These are phyloP conservation scores for Colletotrichum abscissum DNA, from an alignment of 2,329 filamentous ascomycete species.

Conservation along the genomic window DNA sequence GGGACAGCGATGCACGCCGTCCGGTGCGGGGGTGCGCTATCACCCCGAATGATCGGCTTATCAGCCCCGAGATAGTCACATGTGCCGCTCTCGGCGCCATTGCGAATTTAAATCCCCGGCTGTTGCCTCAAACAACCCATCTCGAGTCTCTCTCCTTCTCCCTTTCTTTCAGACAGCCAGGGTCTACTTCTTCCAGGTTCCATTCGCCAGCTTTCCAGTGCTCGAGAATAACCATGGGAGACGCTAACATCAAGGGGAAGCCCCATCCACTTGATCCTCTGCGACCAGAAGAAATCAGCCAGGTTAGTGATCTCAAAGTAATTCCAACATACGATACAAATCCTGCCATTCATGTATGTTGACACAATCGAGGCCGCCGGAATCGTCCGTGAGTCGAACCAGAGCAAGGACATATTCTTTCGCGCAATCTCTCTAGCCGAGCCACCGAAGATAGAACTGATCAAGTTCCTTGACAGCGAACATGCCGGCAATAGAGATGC, in stretches of 20 bases:
- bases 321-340: no score
- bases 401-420: constrained; percentile 46
- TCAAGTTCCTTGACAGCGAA: constrained; percentile 53
- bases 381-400: constrained; percentile 4
- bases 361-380: neutral
- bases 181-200: no score
- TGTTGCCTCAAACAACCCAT: neutral
- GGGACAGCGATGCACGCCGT: constrained; percentile 7
- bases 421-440: constrained; percentile 58
- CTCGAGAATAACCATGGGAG: no score
- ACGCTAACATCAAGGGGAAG: neutral
- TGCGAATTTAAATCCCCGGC: neutral
- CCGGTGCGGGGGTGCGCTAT: constrained; percentile 12
- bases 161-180: no score
- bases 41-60: constrained; percentile 4
- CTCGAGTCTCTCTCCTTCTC: neutral
- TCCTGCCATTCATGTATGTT: no score
- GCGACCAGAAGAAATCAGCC: constrained; percentile 24
- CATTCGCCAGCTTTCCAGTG: no score
- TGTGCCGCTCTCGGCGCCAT: constrained; percentile 5
- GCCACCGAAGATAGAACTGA: constrained; percentile 55
- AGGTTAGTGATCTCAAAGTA: constrained; percentile 17
- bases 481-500: constrained; percentile 35
- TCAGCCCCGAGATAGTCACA: neutral
- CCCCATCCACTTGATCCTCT: constrained; percentile 33